Evolutionary conservation across 495 filamentous ascomycete genomes (phyloP), one percentile per base, ranked within the genome.

Genomic region (Achaetomiella virescens): DNA sequence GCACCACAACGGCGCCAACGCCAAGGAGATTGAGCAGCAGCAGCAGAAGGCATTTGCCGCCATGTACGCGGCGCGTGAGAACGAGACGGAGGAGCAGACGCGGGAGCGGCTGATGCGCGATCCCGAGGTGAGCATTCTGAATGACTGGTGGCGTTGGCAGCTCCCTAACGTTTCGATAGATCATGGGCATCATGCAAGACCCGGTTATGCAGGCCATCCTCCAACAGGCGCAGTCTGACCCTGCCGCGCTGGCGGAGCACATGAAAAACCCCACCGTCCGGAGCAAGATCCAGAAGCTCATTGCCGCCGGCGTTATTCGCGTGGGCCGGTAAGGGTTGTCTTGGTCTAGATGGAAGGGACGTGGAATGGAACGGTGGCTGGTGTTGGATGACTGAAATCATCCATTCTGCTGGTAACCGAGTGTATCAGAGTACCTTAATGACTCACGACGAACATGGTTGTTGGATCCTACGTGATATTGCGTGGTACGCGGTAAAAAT

Each of bases 171-270:
- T 12, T 17, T 3, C 1, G 48, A 15, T 57, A 93, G 86, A 92
- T 96, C 69, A 85, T 93, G 81, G 74, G 80, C 52, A 95, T 97
- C 66, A 86, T 97, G 67, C 83, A 87, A 69, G 95, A 97, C 66
- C 93, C 93, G 5, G 84, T 98, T 65, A 97, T 97, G 95, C 90
- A 97, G 71, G 88, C 86, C 66, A 98, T 97, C 61, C 83, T 98
- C 37, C 88, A 93, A 70, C 90, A 97, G 75, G 93, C 93, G 46
- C 96, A 97, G 78, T 84, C 83, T 44, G 89, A 97, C 69, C 93
- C 93, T 4, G 85, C 85, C 21, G 91, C 95, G 22, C 77, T 99
- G 62, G 85, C 91, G 61, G 91, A 97, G 64, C 93, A 99, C 73
- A 96, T 97, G 90, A 89, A 86, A 78, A 97, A 96, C 75, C 77